Evolutionary conservation across 2,329 filamentous ascomycete species (phyloP).

Genomic region (Aspergillus ustus): DNA sequence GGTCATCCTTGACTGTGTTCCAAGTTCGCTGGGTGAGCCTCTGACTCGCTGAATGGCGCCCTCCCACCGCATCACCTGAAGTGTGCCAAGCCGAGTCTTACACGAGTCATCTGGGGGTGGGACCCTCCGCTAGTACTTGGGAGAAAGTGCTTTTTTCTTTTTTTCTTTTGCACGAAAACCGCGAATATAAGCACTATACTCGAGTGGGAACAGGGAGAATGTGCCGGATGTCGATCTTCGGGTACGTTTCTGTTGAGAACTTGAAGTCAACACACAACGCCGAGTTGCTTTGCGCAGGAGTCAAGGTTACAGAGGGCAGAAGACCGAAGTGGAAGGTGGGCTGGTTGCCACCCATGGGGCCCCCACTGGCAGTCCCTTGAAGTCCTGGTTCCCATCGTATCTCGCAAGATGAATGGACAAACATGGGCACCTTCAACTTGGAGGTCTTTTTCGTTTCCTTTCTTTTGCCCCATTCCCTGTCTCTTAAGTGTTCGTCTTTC

Average conservation of each 20-base stretch:
- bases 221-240: background rate
- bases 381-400: background rate
- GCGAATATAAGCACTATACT: background rate
- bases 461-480: background rate
- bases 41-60: background rate
- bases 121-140: background rate
- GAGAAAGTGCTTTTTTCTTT: no score
- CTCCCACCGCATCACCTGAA: background rate
- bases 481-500: background rate
- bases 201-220: background rate
- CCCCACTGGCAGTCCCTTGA: no score
- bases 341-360: background rate
- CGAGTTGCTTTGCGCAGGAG: background rate
- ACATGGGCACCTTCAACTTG: background rate
- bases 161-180: background rate
- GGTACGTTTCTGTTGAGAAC: background rate
- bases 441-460: background rate
- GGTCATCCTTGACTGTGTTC: background rate
- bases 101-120: background rate
- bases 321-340: background rate
- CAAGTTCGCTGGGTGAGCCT: background rate
- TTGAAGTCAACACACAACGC: background rate
- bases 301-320: background rate
- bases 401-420: conserved; percentile 2
- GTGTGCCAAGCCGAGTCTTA: background rate